Conservation (phyloP, 495 filamentous ascomycete species). For the Talaromyces wortmannii region DNA sequence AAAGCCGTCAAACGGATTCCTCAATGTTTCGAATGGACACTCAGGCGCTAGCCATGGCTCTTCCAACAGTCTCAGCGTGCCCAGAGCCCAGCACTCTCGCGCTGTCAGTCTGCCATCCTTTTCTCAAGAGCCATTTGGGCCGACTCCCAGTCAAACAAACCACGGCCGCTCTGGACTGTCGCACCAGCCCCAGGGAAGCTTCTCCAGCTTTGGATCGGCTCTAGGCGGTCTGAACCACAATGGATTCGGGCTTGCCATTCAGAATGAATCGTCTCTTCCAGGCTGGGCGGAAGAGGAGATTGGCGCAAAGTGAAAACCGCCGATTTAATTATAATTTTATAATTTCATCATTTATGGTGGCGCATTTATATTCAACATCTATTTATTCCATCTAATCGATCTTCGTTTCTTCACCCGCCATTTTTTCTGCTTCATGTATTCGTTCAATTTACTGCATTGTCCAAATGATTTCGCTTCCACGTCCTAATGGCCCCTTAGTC, state of each 20-base stretch:
- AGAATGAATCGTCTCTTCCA: slow-evolving; percentile 55
- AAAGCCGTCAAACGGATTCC: slow-evolving; percentile 46
- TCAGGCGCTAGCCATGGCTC: slow-evolving; percentile 50
- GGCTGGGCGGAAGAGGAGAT: slow-evolving; percentile 64
- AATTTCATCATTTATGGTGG: background rate
- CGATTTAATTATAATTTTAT: slow-evolving; percentile 13
- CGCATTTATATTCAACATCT: slow-evolving; percentile 3
- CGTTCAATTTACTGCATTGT: slow-evolving; percentile 10
- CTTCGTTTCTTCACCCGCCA: slow-evolving; percentile 5
- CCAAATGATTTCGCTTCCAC: slow-evolving; percentile 2
- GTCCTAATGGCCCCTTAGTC: slow-evolving; percentile 1
- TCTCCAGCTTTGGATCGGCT: slow-evolving; percentile 51
- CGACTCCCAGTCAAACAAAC: slow-evolving; percentile 31
- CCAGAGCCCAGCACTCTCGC: slow-evolving; percentile 69
- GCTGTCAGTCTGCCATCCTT: slow-evolving; percentile 79
- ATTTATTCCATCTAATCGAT: slow-evolving; percentile 18
- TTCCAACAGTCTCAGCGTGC: slow-evolving; percentile 47
- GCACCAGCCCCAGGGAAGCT: slow-evolving; percentile 49
- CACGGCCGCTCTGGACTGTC: slow-evolving; percentile 36
- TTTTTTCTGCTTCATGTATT: slow-evolving; percentile 18
- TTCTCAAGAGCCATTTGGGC: slow-evolving; percentile 52
- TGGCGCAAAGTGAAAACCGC: slow-evolving; percentile 40
- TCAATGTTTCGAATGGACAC: slow-evolving; percentile 60
- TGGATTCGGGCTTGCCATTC: slow-evolving; percentile 57
- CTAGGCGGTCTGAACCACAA: slow-evolving; percentile 50